These are phyloP conservation scores for Heliamphora exappendiculata DNA, from an alignment of 148 eudicot genomes.

Conservation along the genomic window DNA sequence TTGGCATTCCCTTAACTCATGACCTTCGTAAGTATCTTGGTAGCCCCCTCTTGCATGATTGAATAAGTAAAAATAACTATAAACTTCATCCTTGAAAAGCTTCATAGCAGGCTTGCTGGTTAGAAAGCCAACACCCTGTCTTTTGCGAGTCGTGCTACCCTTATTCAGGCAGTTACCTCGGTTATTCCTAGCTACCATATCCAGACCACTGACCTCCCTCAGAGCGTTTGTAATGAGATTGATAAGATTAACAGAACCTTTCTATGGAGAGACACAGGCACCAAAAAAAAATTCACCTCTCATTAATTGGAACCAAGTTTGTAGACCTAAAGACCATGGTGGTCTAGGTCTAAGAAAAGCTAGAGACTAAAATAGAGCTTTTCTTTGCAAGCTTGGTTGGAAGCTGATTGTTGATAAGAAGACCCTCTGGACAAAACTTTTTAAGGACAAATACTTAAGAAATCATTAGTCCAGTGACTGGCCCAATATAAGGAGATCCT, in stretches of 20 bases:
- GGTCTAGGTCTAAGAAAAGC: neutral
- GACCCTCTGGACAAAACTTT: neutral
- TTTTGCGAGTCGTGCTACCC: neutral
- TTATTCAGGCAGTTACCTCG: neutral
- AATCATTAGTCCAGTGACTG: neutral
- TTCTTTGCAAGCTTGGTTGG: neutral
- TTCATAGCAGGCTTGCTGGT: neutral
- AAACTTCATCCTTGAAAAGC: neutral
- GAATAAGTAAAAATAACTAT: neutral
- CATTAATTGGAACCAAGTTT: neutral
- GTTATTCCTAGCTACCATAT: neutral
- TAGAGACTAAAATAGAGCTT: neutral
- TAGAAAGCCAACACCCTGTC: neutral
- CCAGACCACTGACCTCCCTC: neutral
- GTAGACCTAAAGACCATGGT: neutral
- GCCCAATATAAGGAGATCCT: neutral
- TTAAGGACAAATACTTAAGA: neutral
- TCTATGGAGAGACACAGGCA: neutral
- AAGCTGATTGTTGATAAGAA: neutral
- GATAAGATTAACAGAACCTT: neutral
- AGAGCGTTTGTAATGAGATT: neutral
- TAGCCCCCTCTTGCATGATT: neutral
- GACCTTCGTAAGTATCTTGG: neutral
- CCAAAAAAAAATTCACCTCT: neutral
- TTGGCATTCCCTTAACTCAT: neutral